A percentile compares a stretch with the other conserved stretches of the same genome.
These are phyloP conservation scores for Collybia mongolica DNA, from an alignment of 768 basidiomycete genomes.

Conservation along the genomic window DNA sequence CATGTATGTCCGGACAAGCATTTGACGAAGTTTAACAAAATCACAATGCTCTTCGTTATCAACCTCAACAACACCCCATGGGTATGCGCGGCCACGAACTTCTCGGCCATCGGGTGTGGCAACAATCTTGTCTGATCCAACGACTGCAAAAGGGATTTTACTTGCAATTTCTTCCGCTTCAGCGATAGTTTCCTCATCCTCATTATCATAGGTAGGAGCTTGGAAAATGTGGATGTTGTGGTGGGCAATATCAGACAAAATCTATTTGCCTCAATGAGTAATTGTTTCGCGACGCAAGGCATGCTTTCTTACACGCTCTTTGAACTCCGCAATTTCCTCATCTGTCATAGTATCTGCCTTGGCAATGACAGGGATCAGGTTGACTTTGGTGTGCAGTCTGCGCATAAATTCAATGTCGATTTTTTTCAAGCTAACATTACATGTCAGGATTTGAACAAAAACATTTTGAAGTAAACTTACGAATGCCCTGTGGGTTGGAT, in stretches of 20 bases:
- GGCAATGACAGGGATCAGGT: conserved; percentile 97
- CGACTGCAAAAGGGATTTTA: conserved; percentile 98
- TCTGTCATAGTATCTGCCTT: conserved; percentile 98
- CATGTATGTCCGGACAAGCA: conserved; percentile 99
- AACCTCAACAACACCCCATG: conserved; percentile 99
- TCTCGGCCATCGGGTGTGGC: conserved; percentile 83
- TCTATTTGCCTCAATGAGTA: conserved; percentile 40
- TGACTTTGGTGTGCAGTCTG: conserved; percentile 94
- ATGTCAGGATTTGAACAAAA: neutral
- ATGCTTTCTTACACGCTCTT: conserved; percentile 67
- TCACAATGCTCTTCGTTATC: conserved; percentile 99
- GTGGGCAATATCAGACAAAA: conserved; percentile 88
- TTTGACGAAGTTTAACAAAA: conserved; percentile 98
- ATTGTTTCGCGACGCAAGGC: conserved; percentile 5
- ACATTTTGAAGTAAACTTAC: conserved; percentile 49
- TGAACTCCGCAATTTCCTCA: conserved; percentile 91
- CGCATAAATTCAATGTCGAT: conserved; percentile 99
- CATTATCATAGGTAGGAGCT: conserved; percentile 95
- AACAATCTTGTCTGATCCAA: conserved; percentile 88
- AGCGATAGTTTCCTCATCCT: conserved; percentile 97
- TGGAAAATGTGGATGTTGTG: conserved; percentile 99
- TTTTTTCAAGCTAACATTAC: conserved; percentile 77
- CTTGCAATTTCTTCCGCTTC: conserved; percentile 97
- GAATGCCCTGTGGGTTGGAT: conserved; percentile 98
- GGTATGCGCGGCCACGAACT: conserved; percentile 94